Evolutionary conservation across 2,329 filamentous ascomycete species (phyloP).

Genomic region (Dactylonectria macrodidyma): DNA sequence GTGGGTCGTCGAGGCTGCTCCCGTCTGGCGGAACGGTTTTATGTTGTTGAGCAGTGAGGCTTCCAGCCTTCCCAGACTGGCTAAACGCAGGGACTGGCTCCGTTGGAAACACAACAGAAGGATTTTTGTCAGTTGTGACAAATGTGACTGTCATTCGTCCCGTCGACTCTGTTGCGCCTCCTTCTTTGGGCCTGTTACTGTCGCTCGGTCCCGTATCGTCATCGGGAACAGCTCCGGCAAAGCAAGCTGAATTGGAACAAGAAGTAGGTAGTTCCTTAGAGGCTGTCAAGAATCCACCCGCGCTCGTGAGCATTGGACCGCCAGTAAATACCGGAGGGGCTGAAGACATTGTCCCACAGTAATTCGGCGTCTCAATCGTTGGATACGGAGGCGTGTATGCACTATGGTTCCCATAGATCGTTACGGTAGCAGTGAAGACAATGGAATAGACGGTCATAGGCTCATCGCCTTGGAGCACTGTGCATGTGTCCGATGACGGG

Average conservation of each 20-base stretch:
- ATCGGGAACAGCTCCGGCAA: constrained; percentile 9
- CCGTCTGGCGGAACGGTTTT: constrained; percentile 31
- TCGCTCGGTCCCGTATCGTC: constrained; percentile 25
- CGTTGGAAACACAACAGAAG: constrained; percentile 62
- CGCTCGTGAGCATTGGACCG: background rate
- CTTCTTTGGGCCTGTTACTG: constrained; percentile 15
- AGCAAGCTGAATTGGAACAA: constrained; percentile 29
- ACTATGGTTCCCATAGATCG: constrained; percentile 61
- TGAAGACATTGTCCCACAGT: constrained; percentile 51
- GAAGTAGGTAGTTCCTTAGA: constrained; percentile 31
- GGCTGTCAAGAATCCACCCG: constrained; percentile 17
- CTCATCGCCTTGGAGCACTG: constrained; percentile 47
- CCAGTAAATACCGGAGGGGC: background rate
- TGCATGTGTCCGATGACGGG: constrained; percentile 50
- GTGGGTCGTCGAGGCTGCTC: background rate
- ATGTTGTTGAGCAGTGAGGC: constrained; percentile 40
- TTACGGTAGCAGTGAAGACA: constrained; percentile 65
- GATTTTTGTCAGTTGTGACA: constrained; percentile 69
- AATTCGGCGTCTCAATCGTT: constrained; percentile 56
- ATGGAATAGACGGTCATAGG: constrained; percentile 59
- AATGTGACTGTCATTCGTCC: constrained; percentile 57
- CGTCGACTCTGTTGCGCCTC: constrained; percentile 31
- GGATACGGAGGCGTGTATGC: constrained; percentile 65
- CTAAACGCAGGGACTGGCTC: constrained; percentile 58
- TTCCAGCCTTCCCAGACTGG: constrained; percentile 28